Base-by-base conservation (phyloP, 106 monocot genomes). In the Dactylorhiza incarnata region DNA sequence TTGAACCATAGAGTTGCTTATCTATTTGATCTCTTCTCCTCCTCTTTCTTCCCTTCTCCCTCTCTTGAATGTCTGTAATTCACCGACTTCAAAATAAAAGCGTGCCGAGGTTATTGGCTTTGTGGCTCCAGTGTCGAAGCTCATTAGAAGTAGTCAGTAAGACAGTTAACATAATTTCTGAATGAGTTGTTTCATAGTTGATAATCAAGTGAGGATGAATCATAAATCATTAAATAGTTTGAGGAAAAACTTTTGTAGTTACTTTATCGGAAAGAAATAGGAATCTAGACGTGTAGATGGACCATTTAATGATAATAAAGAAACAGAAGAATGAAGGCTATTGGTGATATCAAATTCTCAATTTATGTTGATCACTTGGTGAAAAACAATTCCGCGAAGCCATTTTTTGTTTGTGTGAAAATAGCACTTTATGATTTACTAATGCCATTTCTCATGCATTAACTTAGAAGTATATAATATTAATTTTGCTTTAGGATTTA, bases 1-100 rank as follows among this genome's bases (percentile, higher is more conserved):
- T 9, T 37, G 20, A 93, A 96, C 73, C 82, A 74, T 16, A n/a
- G 93, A 9, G 91, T 93, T 55, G 96, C 93, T 13, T 96, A 96
- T 75, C 84, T 96, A 53, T 96, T 93, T 96, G 65, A 82, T 80
- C 37, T 23, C 4, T 49, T 37, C 45, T 7, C 5, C 2, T 69
- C 69, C 44, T 66, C 1, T 46, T 46, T 69, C 45, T 68, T 69
- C 4, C 45, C 17, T 5, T 69, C 45, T 69, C 24, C 17, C 69
- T 46, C 45, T 5, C 45, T 69, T 9, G 17, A 16, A 14, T 45
- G 11, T 29, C 63, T 25, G 7, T 25, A 24, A 10, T 63, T 9
- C 10, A 26, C 29, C 26, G 29, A 63, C 13, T 20, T 26, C 13
- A n/a, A 24, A 24, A 24, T 63, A 24, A 16, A 63, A 65, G 13